Conservation (phyloP, 164 flowering plant species). For the Brasenia schreberi region DNA sequence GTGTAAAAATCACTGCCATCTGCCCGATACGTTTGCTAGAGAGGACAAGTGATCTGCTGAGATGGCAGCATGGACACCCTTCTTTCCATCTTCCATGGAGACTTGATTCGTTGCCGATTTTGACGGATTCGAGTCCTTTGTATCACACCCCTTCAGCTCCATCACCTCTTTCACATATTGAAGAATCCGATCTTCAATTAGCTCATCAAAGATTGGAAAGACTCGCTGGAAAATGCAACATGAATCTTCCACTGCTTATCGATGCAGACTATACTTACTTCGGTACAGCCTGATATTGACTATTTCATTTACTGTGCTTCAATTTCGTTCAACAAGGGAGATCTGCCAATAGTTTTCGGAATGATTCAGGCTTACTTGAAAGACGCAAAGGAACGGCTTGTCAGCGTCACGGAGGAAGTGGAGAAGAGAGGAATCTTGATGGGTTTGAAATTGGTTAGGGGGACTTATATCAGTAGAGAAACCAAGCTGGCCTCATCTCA, state of each 20-base stretch:
- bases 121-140: conserved; percentile 51
- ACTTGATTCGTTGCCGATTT: conserved; percentile 39
- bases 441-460: conserved; percentile 81
- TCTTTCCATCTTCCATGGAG: conserved; percentile 77
- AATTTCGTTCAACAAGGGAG: conserved; percentile 24
- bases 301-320: conserved; percentile 58
- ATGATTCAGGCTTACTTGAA: conserved; percentile 78
- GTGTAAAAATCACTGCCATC: conserved; percentile 79
- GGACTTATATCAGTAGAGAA: conserved; percentile 81
- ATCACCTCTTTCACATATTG: conserved; percentile 40
- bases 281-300: conserved; percentile 78
- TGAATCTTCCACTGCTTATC: conserved; percentile 36
- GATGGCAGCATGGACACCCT: conserved; percentile 69
- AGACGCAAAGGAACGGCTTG: conserved; percentile 60
- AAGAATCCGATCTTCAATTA: conserved; percentile 47
- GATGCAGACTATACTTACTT: conserved; percentile 84
- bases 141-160: conserved; percentile 60
- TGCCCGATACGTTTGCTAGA: conserved; percentile 47
- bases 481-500: conserved; percentile 36
- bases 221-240: conserved; percentile 35
- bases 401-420: conserved; percentile 33
- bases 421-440: conserved; percentile 50
- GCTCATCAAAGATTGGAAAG: conserved; percentile 34
- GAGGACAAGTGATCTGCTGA: conserved; percentile 56
- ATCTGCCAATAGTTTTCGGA: conserved; percentile 41